Evolutionary conservation across 345 rosid genomes (phyloP).

Genomic region (Salix purpurea): DNA sequence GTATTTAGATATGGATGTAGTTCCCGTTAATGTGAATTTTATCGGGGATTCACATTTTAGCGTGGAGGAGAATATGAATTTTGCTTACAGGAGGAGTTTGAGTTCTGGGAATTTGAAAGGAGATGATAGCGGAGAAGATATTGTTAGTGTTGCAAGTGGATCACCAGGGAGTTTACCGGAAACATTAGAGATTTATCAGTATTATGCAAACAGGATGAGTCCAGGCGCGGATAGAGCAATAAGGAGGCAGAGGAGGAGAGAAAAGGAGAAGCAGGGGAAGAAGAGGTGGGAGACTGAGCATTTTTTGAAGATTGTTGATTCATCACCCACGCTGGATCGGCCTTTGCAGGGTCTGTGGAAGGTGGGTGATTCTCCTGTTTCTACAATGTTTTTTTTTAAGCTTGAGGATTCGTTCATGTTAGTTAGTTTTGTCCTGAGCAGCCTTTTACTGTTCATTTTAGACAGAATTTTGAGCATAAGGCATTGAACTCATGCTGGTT

Average conservation of each 20-base stretch:
- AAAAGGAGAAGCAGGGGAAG: constrained; percentile 65
- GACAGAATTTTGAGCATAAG: no score
- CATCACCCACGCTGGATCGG: constrained; percentile 52
- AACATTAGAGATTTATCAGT: constrained; percentile 64
- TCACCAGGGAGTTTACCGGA: constrained; percentile 51
- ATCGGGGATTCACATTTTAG: constrained; percentile 58
- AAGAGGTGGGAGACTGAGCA: constrained; percentile 78
- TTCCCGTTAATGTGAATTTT: constrained; percentile 65
- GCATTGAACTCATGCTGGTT: no score
- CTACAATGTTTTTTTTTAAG: background rate
- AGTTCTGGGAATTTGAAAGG: constrained; percentile 33
- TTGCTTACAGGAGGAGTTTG: constrained; percentile 29
- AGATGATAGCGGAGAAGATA: constrained; percentile 47
- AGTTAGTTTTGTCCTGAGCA: no score
- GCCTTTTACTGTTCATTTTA: no score
- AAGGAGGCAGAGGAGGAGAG: constrained; percentile 79
- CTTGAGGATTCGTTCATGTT: background rate
- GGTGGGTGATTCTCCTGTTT: constrained; percentile 34
- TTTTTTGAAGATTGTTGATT: constrained; percentile 68
- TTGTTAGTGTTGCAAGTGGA: constrained; percentile 18
- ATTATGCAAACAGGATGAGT: constrained; percentile 70
- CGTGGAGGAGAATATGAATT: constrained; percentile 56
- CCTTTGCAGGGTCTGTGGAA: constrained; percentile 94
- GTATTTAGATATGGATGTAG: constrained; percentile 32
- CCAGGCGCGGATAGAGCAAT: constrained; percentile 49